A percentile compares a stretch with the other conserved stretches of the same genome.
phyloP scores from a whole-genome alignment of 2,329 filamentous ascomycete genomes.

The Exserohilum turcica region DNA sequence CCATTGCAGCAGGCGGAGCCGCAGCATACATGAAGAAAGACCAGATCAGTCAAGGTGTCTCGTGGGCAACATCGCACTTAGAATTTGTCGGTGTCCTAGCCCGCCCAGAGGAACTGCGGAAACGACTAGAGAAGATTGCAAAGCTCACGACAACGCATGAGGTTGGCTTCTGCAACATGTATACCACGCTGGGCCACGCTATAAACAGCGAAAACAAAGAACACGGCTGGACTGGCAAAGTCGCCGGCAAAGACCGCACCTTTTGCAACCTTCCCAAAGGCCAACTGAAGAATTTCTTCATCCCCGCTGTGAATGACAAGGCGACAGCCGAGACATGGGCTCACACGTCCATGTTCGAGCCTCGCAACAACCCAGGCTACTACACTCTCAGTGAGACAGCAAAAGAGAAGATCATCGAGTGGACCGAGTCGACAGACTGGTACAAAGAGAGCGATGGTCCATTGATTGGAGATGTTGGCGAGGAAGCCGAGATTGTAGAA shows the following conservation, averaged over 20 bases:
- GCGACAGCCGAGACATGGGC: slow-evolving; percentile 79
- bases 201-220: slow-evolving; percentile 56
- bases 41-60: slow-evolving; percentile 74
- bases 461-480: slow-evolving; percentile 32
- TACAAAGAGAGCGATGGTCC: slow-evolving; percentile 58
- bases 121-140: slow-evolving; percentile 72
- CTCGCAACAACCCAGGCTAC: slow-evolving; percentile 74
- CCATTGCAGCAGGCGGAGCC: slow-evolving; percentile 79
- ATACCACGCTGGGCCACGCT: slow-evolving; percentile 78
- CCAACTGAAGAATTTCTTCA: slow-evolving; percentile 38
- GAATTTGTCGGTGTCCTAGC: slow-evolving; percentile 91
- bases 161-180: slow-evolving; percentile 83
- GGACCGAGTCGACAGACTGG: slow-evolving; percentile 68
- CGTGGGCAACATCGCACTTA: slow-evolving; percentile 87
- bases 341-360: slow-evolving; percentile 81
- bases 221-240: slow-evolving; percentile 55
- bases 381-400: slow-evolving; percentile 69
- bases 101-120: slow-evolving; percentile 78
- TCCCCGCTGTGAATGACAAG: slow-evolving; percentile 71
- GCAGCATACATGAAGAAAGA: slow-evolving; percentile 87
- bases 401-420: slow-evolving; percentile 66
- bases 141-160: slow-evolving; percentile 66
- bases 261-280: slow-evolving; percentile 73
- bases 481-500: slow-evolving; percentile 42
- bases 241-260: slow-evolving; percentile 74